Evolutionary conservation across 164 flowering plant species (phyloP).

Genomic region (Annona cherimola): DNA sequence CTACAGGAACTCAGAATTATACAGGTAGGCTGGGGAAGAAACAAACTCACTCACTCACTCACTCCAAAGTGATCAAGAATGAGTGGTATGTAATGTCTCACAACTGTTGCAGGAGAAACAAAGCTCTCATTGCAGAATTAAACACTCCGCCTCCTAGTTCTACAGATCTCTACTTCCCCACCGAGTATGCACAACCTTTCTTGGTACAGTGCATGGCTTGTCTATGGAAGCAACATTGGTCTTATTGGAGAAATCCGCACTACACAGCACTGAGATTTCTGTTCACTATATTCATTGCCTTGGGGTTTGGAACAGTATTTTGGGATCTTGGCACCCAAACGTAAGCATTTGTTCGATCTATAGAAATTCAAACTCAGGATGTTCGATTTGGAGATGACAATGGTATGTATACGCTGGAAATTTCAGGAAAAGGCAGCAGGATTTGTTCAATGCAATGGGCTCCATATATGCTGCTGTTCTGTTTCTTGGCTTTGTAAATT

Average conservation of each 20-base stretch:
- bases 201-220: conserved; percentile 45
- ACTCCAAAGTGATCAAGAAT: no score
- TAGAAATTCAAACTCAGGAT: background rate
- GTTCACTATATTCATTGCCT: conserved; percentile 38
- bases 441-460: conserved; percentile 85
- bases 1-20: conserved; percentile 33
- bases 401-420: background rate
- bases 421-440: conserved; percentile 75
- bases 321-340: conserved; percentile 42
- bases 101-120: conserved; percentile 41
- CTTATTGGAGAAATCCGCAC: conserved; percentile 50
- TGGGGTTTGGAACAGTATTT: conserved; percentile 43
- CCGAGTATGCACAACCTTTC: conserved; percentile 40
- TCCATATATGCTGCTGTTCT: conserved; percentile 91
- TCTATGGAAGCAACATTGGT: conserved; percentile 46
- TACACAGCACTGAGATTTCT: conserved; percentile 43
- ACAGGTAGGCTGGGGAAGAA: conserved; percentile 13
- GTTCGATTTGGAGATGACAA: background rate
- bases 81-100: background rate
- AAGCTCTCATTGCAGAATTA: conserved; percentile 35
- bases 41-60: background rate
- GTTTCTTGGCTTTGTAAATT: conserved; percentile 81
- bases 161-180: conserved; percentile 37
- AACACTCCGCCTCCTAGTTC: conserved; percentile 35
- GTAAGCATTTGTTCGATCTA: conserved; percentile 22